Conservation (phyloP, 257 asterid species). For the Rhazya stricta region DNA sequence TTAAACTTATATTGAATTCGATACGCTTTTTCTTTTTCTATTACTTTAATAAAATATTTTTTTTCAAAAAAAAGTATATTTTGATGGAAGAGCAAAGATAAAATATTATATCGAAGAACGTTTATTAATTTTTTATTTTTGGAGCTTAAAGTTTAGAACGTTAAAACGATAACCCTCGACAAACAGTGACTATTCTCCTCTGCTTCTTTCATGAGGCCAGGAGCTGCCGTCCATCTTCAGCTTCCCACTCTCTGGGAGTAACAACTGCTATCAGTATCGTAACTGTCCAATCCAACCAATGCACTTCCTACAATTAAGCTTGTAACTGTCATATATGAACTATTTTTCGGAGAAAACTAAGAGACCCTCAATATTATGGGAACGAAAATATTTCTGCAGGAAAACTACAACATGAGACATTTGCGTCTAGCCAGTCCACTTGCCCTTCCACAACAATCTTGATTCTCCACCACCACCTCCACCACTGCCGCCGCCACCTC, state of each 20-base stretch:
- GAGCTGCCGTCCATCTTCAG: neutral
- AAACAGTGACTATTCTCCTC: neutral
- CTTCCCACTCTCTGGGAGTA: neutral
- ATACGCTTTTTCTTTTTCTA: too few relatives aligned
- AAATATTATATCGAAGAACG: too few relatives aligned
- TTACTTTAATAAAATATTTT: too few relatives aligned
- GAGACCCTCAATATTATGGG: slow-evolving; percentile 1
- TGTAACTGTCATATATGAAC: slow-evolving; percentile 6
- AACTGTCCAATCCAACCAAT: slow-evolving; percentile 10
- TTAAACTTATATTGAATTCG: too few relatives aligned
- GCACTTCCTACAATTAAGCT: slow-evolving; percentile 16
- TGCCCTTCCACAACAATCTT: neutral
- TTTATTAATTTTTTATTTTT: too few relatives aligned
- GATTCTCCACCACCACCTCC: neutral
- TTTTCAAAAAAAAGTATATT: too few relatives aligned
- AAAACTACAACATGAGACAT: neutral
- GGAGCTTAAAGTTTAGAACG: too few relatives aligned
- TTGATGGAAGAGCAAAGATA: too few relatives aligned
- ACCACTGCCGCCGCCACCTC: neutral
- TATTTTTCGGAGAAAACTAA: neutral
- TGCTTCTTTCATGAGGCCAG: neutral
- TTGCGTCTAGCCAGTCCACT: slow-evolving; percentile 9
- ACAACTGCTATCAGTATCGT: neutral
- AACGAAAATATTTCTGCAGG: neutral
- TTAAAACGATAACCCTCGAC: too few relatives aligned